These are phyloP conservation scores for Dunaliella primolecta DNA, from an alignment of 139 green algal species.

Conservation along the genomic window DNA sequence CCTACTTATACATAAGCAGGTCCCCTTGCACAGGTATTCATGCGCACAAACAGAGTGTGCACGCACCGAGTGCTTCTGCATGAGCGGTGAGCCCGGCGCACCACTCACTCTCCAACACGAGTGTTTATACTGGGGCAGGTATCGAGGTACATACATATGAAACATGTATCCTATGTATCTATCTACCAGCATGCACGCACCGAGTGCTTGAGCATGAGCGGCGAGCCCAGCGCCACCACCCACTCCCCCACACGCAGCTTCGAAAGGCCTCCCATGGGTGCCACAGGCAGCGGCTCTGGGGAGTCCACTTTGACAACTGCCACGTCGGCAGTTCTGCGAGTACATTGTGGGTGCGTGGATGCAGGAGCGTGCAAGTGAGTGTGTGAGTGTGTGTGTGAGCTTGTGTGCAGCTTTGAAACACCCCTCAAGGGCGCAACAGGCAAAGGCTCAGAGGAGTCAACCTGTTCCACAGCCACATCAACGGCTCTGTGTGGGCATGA, in stretches of 20 bases:
- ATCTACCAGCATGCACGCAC: too few relatives aligned
- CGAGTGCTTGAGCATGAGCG: conserved; percentile 71
- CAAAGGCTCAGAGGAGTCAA: neutral
- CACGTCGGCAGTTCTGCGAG: conserved; percentile 60
- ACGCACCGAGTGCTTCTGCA: too few relatives aligned
- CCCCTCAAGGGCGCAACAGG: neutral
- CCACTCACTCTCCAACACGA: too few relatives aligned
- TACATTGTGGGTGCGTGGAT: neutral
- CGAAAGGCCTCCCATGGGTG: conserved; percentile 42
- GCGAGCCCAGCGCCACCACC: conserved; percentile 73
- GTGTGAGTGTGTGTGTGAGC: neutral
- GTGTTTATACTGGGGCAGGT: too few relatives aligned
- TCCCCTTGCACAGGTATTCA: too few relatives aligned
- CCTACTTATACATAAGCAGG: too few relatives aligned
- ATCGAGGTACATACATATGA: neutral
- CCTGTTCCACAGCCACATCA: neutral
- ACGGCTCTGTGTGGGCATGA: neutral
- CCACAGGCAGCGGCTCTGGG: conserved; percentile 44
- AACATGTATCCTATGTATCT: too few relatives aligned
- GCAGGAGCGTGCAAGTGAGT: neutral
- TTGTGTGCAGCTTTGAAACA: neutral
- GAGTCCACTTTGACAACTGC: conserved; percentile 62
- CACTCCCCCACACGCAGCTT: conserved; percentile 68
- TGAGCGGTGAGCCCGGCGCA: too few relatives aligned
- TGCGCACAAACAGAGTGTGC: too few relatives aligned